Conservation (phyloP, 1,139 yeast species). For the Meyerozyma smithsonii region DNA sequence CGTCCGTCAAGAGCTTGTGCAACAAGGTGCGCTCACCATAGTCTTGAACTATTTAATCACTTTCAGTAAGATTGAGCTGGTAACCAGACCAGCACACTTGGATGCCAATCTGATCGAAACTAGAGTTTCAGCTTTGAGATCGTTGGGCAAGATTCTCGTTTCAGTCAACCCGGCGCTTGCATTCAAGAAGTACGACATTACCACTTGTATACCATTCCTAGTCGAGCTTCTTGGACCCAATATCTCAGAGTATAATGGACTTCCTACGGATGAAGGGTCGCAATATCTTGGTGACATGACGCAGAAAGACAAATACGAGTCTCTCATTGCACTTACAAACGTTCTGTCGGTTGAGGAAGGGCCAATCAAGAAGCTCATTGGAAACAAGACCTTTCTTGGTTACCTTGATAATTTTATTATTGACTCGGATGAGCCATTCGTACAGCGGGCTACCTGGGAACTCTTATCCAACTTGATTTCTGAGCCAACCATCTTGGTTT, state of each 20-base stretch:
- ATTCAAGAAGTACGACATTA: slow-evolving; percentile 35
- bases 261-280: slow-evolving; percentile 7
- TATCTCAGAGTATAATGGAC: slow-evolving; percentile 18
- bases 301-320: slow-evolving; percentile 37
- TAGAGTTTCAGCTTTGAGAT: slow-evolving; percentile 26
- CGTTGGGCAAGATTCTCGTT: slow-evolving; percentile 41
- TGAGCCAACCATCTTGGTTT: slow-evolving; percentile 42
- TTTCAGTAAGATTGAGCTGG: slow-evolving; percentile 21
- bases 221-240: slow-evolving; percentile 41
- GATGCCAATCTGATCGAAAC: slow-evolving; percentile 15
- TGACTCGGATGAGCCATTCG: slow-evolving; percentile 28
- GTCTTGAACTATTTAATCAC: slow-evolving; percentile 33
- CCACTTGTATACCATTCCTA: slow-evolving; percentile 44
- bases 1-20: slow-evolving; percentile 34
- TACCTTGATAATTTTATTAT: slow-evolving; percentile 34
- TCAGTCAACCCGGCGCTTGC: slow-evolving; percentile 37
- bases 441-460: slow-evolving; percentile 47
- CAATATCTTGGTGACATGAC: slow-evolving; percentile 26
- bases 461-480: slow-evolving; percentile 41
- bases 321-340: slow-evolving; percentile 47
- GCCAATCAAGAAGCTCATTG: slow-evolving; percentile 28
- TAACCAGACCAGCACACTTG: slow-evolving; percentile 18
- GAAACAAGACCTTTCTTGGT: slow-evolving; percentile 29
- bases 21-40: slow-evolving; percentile 43
- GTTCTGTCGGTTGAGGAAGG: slow-evolving; percentile 30